Conservation (phyloP, 1,139 yeast genomes). For the Hyphopichia khmerensis region DNA sequence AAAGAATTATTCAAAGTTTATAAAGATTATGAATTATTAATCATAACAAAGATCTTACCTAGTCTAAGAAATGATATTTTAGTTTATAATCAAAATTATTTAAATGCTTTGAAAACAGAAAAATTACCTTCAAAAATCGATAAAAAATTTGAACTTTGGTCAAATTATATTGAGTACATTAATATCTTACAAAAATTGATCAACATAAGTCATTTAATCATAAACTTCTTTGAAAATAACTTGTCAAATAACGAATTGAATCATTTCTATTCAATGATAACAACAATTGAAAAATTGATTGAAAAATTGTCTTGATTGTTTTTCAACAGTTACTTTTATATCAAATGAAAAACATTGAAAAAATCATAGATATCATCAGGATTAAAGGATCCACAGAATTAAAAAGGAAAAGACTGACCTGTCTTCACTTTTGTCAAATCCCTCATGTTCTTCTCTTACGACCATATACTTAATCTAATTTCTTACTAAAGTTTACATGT, state of each 20-base stretch:
- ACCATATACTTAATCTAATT: no score
- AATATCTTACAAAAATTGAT: constrained; percentile 10
- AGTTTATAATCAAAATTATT: constrained; percentile 5
- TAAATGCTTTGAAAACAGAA: background rate
- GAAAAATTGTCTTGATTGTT: no score
- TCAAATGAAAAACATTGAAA: no score
- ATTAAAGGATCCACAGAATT: no score
- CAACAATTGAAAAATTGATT: constrained; percentile 8
- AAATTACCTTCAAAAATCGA: constrained; percentile 9
- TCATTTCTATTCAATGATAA: constrained; percentile 8
- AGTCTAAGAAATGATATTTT: constrained; percentile 22
- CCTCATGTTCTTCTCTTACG: no score
- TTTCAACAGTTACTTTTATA: no score
- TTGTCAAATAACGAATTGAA: constrained; percentile 7
- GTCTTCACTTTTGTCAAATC: no score
- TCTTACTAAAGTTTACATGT: no score
- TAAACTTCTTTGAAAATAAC: constrained; percentile 7
- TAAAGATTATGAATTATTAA: constrained; percentile 28
- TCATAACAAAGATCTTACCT: constrained; percentile 29
- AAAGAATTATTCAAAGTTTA: constrained; percentile 20
- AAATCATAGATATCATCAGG: no score
- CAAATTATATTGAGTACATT: constrained; percentile 14
- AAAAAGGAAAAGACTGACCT: no score
- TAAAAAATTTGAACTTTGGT: constrained; percentile 13
- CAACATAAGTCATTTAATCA: constrained; percentile 10